Evolutionary conservation across 192 early-diverging fungal species (phyloP), one percentile per base, ranked within the genome.

Genomic region (Jimgerdemannia flammicorona): DNA sequence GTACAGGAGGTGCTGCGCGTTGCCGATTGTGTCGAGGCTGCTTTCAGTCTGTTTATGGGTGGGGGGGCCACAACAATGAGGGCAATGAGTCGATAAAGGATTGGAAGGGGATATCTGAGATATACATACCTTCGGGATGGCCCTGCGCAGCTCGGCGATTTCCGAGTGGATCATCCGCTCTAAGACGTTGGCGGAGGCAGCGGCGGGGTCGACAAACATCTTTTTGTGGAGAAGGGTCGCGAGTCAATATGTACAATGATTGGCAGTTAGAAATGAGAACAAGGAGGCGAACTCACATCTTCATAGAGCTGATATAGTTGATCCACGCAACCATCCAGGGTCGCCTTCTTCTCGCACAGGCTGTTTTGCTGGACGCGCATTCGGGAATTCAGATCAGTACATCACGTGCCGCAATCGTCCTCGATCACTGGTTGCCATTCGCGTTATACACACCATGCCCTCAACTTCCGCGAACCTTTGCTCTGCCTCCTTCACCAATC

Each of bases 1-100:
- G 67, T 68, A 68, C 67, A 68, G 6, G 19, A 68, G 67, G 19
- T 41, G 67, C 19, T 68, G 67, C 67, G 67, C 67, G 9, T 6
- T 19, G 29, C 6, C 6, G 67, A 40, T 6, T 0, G 6, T 20
- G 19, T 68, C 67, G 19, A 68, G 67, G 19, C 67, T 7, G 9
- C 19, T 4, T 19, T 68, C 8, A 18, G 1, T 40, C 67, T 68
- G 29, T 68, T 59, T 59, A 59, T 29, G 29, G 29, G 29, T 29
- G 29, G 29, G 29, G 29, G 2, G 14, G 49, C 0, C 49, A 59
- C 2, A 2, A 29, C 2, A 59, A 14, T 59, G 14, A 59, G 49
- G 14, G 49, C 0, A 59, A 59, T 2, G 14, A 14, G 49, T 59
- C 14, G 49, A 14, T 59, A 10, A 59, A 59, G 49, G 49, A 59